These are phyloP conservation scores for Microdochium paspali DNA, from an alignment of 2,329 filamentous ascomycete genomes.

Conservation along the genomic window DNA sequence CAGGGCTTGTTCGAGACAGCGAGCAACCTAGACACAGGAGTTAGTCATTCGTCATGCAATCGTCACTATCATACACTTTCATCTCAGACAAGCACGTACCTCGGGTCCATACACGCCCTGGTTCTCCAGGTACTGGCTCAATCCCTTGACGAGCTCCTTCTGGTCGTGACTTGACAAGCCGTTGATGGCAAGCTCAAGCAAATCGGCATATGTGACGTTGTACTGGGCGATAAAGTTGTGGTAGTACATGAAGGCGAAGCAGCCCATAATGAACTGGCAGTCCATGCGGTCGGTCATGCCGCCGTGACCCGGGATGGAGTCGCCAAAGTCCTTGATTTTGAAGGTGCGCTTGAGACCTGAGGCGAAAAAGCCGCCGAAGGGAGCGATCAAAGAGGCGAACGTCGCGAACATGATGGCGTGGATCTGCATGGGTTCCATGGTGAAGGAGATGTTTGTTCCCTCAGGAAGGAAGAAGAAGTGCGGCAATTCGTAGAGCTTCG, in stretches of 20 bases:
- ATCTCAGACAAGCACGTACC: constrained; percentile 17
- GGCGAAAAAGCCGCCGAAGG: constrained; percentile 97
- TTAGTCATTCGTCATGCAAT: neutral
- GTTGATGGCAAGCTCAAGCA: constrained; percentile 86
- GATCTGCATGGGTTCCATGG: constrained; percentile 81
- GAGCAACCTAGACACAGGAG: too few relatives aligned
- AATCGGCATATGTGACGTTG: constrained; percentile 73
- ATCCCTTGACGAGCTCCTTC: constrained; percentile 63
- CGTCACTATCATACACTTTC: neutral
- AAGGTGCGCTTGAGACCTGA: constrained; percentile 96
- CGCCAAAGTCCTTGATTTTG: constrained; percentile 99
- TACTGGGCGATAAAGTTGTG: constrained; percentile 91
- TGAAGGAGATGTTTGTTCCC: constrained; percentile 51
- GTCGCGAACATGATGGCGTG: constrained; percentile 85
- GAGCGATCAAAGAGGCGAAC: constrained; percentile 92
- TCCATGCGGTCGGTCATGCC: constrained; percentile 99
- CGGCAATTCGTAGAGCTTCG: constrained; percentile 65
- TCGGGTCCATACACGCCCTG: constrained; percentile 40
- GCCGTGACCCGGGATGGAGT: constrained; percentile 94
- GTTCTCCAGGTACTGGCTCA: constrained; percentile 55
- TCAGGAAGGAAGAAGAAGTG: constrained; percentile 63
- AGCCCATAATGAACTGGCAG: constrained; percentile 99
- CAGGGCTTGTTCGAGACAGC: too few relatives aligned
- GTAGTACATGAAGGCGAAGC: constrained; percentile 98
- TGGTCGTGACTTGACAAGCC: constrained; percentile 85